Base-by-base conservation (phyloP, 2,329 filamentous ascomycete genomes). In the Hymenoscyphus repandus region DNA sequence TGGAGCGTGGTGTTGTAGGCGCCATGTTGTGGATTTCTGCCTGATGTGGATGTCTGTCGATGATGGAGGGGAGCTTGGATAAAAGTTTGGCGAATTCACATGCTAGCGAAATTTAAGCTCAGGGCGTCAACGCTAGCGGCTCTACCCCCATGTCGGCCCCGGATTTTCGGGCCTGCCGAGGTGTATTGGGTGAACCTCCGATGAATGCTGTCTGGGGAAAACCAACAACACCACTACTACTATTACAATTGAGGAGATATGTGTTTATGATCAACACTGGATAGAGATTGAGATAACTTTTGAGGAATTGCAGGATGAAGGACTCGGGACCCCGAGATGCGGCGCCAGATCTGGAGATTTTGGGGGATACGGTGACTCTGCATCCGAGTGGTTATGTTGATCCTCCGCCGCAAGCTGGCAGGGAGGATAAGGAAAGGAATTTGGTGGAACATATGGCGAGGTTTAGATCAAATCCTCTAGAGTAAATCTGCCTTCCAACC, bases 361-460 rank as follows among this genome's bases (percentile, higher is more conserved):
- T 89, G 9, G 86, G 86, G 57, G 81, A 88, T 64, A 74, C 84
- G 62, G 80, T 90, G 60, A 89, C 83, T 1, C 78, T 91, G 36
- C 86, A 89, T 64, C 86, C 86, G 7, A 82, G 82, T 58, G 85
- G 85, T 53, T 87, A 79, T 63, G 74, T 84, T 51, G 78, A 81
- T 64, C 72, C 75, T 22, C 63, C 66, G 2, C 57, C 62, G 33
- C 62, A 65, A 18, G 66, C 64, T 38, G 65, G 74, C 53, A 73
- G 76, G 55, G 74, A 72, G 39, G 80, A 75, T 46, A 78, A 78
- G 54, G 86, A 90, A 61, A 79, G 85, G 64, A 83, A 83, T 17
- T 72, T 91, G 59, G 83, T 92, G 72, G 83, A 86, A 68, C 83
- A 91, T 65, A 93, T 93, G 77, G 87, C 88, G 44, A 86, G 90